phyloP scores from a whole-genome alignment of 1,284 basidiomycete species.

The Ceratobasidium sp. region DNA sequence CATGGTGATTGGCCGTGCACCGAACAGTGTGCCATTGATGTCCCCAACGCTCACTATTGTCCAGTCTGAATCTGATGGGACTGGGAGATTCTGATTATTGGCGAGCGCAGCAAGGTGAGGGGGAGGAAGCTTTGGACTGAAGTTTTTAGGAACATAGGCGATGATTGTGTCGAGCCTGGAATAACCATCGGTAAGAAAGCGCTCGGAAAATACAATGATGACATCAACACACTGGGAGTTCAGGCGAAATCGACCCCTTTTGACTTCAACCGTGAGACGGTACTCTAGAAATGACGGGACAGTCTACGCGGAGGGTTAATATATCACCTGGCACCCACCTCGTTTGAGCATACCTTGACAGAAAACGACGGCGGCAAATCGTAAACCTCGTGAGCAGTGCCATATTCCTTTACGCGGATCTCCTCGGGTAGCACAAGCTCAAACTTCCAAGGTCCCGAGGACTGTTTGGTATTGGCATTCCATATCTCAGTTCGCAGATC shows the following conservation, averaged over 20 bases:
- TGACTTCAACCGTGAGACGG: not conserved
- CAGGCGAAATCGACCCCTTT: conserved; percentile 8
- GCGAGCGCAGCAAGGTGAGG: not conserved
- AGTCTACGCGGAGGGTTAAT: not conserved
- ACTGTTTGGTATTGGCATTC: not conserved
- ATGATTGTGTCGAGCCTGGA: conserved; percentile 4
- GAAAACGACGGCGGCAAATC: conserved; percentile 21
- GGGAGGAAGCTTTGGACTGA: not conserved
- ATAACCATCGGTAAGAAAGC: not conserved
- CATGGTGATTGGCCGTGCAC: not conserved
- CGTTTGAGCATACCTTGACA: not conserved
- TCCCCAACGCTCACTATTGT: not conserved
- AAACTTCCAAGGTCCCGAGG: not conserved
- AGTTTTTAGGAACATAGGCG: not conserved
- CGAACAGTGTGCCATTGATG: not conserved
- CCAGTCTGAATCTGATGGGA: not conserved
- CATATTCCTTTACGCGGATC: not conserved
- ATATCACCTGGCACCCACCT: too few species aligned
- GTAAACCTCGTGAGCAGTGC: not conserved
- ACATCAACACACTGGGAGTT: conserved; percentile 7
- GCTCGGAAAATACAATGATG: not conserved
- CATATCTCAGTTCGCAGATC: conserved; percentile 6
- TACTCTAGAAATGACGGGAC: conserved; percentile 25
- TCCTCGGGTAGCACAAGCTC: not conserved
- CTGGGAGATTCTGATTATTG: not conserved